Evolutionary conservation across 2,329 filamentous ascomycete genomes (phyloP), one percentile per base, ranked within the genome.

Genomic region (Sarocladiaceae sp.): DNA sequence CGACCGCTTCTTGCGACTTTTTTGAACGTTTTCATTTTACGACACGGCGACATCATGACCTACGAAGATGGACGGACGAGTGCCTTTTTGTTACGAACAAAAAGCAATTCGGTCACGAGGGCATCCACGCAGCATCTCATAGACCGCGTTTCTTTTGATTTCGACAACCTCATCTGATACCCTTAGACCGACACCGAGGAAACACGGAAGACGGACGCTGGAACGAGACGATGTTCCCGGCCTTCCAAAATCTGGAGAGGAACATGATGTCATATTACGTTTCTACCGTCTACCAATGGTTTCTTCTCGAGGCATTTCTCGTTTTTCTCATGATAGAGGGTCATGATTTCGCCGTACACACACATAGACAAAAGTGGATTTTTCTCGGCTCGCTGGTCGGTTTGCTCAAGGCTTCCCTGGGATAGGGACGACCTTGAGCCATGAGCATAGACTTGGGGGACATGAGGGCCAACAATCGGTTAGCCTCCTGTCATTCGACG

Each of bases 291-390:
- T 65, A 64, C 60, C 58, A 61, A 60, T 65, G 64, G 62, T 64
- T 64, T 58, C 61, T 61, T 60, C 57, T 55, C 60, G 64, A 62
- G 67, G 66, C 62, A 67, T 67, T 67, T 69, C 70, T 66, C 64
- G 64, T 64, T 61, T 62, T 68, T 71, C 23, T 69, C 62, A 68
- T 65, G 62, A 68, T 68, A 72, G 67, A 71, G 65, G 68, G 67
- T 72, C 69, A 68, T 72, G 69, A 64, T 66, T 68, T 72, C 69
- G 69, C 68, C 69, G 68, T 37, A 64, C 66, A 68, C 59, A n/a
- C n/a, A 68, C 72, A 79, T 83, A 83, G 79, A 83, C 76, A 82
- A 82, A 83, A 82, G 77, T 77, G 78, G 79, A 80, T 80, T 51
- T 40, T 80, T 79, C 77, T 82, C 78, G 72, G 76, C 77, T 78